Conservation (phyloP, 495 filamentous ascomycete species). For the Friedmanniomyces endolithicus region DNA sequence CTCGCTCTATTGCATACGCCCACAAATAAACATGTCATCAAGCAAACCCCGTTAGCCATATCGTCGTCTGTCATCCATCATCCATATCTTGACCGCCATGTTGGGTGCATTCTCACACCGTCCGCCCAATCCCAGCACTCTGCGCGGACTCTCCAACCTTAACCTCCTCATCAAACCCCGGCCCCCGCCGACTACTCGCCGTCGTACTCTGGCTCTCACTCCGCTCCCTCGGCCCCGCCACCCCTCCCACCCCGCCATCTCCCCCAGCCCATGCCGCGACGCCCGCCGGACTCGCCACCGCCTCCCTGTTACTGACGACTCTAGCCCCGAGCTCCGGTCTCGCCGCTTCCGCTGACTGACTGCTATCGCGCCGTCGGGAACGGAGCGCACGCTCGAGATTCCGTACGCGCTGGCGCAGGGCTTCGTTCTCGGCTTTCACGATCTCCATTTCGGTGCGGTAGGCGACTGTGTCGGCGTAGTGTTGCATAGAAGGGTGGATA, state of each 20-base stretch:
- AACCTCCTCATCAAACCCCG: slow-evolving; percentile 7
- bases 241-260: slow-evolving; percentile 16
- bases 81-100: too few species aligned
- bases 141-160: slow-evolving; percentile 17
- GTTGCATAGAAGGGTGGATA: slow-evolving; percentile 25
- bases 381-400: slow-evolving; percentile 48
- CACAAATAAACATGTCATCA: neutral
- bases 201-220: slow-evolving; percentile 21
- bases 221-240: slow-evolving; percentile 15
- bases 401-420: slow-evolving; percentile 55
- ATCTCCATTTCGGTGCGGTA: slow-evolving; percentile 60
- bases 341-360: slow-evolving; percentile 8
- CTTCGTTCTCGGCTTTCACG: slow-evolving; percentile 70
- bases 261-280: slow-evolving; percentile 12
- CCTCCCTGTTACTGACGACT: neutral
- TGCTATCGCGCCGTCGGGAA: slow-evolving; percentile 12
- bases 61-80: too few species aligned
- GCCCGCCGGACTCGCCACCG: neutral
- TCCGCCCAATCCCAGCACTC: slow-evolving; percentile 8
- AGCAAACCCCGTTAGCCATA: too few species aligned
- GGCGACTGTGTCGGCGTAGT: slow-evolving; percentile 59
- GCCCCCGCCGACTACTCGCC: slow-evolving; percentile 13
- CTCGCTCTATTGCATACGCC: too few species aligned
- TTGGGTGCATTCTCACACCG: neutral
- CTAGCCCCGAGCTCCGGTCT: slow-evolving; percentile 2